A percentile compares a stretch with the other conserved stretches of the same genome.
Evolutionary conservation across 768 basidiomycete species (phyloP).

Genomic region (Podaxis sp.): DNA sequence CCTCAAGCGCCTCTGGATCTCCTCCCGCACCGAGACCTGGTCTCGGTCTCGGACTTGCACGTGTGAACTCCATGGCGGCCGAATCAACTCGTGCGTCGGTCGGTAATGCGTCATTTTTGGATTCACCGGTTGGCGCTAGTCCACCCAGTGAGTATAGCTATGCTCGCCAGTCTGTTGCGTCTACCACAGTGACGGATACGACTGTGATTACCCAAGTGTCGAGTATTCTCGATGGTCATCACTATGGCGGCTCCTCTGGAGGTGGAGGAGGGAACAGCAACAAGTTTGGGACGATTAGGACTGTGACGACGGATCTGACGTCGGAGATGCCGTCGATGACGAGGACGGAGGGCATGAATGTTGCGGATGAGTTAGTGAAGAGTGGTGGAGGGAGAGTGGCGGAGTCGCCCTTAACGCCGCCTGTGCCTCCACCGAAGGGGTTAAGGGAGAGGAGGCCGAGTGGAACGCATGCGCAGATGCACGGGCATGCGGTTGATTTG

Average conservation of each 20-base stretch:
- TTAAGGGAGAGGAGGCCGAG: slow-evolving; percentile 60
- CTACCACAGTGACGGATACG: slow-evolving; percentile 56
- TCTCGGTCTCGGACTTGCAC: slow-evolving; percentile 4
- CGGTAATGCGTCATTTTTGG: slow-evolving; percentile 36
- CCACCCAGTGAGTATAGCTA: slow-evolving; percentile 27
- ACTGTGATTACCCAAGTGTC: slow-evolving; percentile 53
- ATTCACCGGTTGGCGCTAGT: slow-evolving; percentile 20
- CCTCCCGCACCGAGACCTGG: slow-evolving; percentile 1
- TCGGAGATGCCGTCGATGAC: slow-evolving; percentile 69
- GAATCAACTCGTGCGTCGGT: slow-evolving; percentile 34
- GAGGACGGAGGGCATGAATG: slow-evolving; percentile 58
- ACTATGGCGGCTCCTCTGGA: slow-evolving; percentile 21
- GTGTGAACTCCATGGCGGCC: slow-evolving; percentile 27
- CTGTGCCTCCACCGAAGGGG: slow-evolving; percentile 10
- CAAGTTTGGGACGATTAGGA: slow-evolving; percentile 77
- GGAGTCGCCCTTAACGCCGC: slow-evolving; percentile 9
- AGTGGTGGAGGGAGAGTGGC: slow-evolving; percentile 18
- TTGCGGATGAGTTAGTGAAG: slow-evolving; percentile 49
- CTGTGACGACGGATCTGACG: slow-evolving; percentile 80
- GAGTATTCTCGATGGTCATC: slow-evolving; percentile 56
- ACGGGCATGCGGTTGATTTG: slow-evolving; percentile 54
- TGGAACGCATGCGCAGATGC: slow-evolving; percentile 42
- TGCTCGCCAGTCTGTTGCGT: slow-evolving; percentile 61
- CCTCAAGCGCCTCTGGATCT: background rate
- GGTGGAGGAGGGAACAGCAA: slow-evolving; percentile 31